phyloP scores from a whole-genome alignment of 495 filamentous ascomycete species.

The Xylaria palmicola region DNA sequence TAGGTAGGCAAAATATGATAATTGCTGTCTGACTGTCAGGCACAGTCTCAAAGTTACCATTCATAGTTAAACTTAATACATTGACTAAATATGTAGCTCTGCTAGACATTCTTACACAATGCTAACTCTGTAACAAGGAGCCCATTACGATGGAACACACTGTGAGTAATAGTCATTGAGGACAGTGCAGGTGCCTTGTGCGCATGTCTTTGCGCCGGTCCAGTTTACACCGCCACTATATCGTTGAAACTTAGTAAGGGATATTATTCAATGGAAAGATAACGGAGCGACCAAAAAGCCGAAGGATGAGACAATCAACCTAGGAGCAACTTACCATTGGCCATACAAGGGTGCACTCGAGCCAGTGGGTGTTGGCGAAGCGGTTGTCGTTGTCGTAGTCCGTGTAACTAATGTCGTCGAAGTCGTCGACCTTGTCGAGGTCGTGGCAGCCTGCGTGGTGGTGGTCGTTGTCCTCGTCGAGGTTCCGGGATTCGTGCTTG shows the following conservation, averaged over 20 bases:
- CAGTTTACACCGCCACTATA: neutral
- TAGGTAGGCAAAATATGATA: too few species aligned
- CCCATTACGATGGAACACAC: neutral
- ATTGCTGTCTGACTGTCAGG: too few species aligned
- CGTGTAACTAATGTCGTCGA: neutral
- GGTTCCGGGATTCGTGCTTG: neutral
- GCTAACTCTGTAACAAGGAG: too few species aligned
- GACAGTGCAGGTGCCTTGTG: conserved; percentile 19
- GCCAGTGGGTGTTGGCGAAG: neutral
- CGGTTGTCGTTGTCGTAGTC: neutral
- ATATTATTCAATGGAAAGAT: neutral
- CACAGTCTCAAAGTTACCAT: too few species aligned
- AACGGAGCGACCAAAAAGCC: neutral
- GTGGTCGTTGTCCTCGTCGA: neutral
- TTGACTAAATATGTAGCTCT: too few species aligned
- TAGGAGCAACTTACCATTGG: conserved; percentile 3
- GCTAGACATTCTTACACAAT: too few species aligned
- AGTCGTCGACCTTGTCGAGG: neutral
- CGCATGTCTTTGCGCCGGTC: neutral
- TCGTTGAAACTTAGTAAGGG: neutral
- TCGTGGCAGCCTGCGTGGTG: neutral
- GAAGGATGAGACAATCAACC: neutral
- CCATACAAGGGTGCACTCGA: conserved; percentile 2
- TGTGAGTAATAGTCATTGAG: neutral
- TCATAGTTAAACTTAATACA: too few species aligned